Evolutionary conservation across 306 rosid species (phyloP).

Genomic region (Pyrus betulifolia): DNA sequence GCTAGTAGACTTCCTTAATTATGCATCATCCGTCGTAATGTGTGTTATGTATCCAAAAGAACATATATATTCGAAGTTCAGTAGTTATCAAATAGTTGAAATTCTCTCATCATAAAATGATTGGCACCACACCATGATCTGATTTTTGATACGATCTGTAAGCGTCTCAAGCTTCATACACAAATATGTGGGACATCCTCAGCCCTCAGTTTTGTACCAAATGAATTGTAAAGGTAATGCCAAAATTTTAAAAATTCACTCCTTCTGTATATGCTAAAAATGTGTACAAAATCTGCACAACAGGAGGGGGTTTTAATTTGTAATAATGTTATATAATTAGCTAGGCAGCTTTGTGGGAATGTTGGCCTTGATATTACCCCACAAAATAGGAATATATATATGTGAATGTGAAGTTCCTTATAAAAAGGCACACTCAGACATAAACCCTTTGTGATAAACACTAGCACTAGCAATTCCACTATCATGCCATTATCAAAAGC

Average conservation of each 20-base stretch:
- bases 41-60: not conserved
- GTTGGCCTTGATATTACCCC: constrained; percentile 37
- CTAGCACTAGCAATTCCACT: constrained; percentile 53
- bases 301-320: not conserved
- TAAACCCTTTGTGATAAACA: constrained; percentile 53
- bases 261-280: constrained; percentile 7
- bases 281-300: not conserved
- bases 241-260: not conserved
- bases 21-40: constrained; percentile 4
- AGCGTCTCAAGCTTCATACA: constrained; percentile 17
- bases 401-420: constrained; percentile 22
- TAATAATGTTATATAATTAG: constrained; percentile 19
- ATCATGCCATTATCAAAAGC: constrained; percentile 43
- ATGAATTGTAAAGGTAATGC: constrained; percentile 24
- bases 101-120: constrained; percentile 23
- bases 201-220: constrained; percentile 15
- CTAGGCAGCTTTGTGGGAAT: constrained; percentile 51
- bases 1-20: constrained; percentile 4
- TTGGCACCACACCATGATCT: constrained; percentile 5
- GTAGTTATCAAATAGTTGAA: constrained; percentile 17
- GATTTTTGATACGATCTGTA: constrained; percentile 26
- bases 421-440: constrained; percentile 20
- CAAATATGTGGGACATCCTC: constrained; percentile 5
- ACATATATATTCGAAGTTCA: not conserved
- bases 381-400: constrained; percentile 9